phyloP scores from a whole-genome alignment of 2,329 filamentous ascomycete species.

The Plectosphaerella sp. region DNA sequence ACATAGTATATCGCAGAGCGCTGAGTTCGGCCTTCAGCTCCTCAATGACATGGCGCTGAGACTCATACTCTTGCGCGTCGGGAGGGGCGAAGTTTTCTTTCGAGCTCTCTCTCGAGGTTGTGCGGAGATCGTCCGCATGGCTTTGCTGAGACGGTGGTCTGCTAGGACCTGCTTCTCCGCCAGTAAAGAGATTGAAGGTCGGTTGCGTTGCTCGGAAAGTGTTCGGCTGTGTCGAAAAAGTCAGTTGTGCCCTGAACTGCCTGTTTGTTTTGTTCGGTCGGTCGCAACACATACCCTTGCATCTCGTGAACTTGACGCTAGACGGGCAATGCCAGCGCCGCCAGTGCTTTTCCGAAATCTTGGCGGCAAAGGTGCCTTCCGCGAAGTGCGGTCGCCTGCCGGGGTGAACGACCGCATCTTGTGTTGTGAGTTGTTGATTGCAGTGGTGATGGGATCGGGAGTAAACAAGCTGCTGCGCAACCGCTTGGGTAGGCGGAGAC shows the following conservation, averaged over 20 bases:
- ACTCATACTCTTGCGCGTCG: conserved; percentile 56
- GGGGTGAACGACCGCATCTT: conserved; percentile 20
- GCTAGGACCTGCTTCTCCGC: conserved; percentile 35
- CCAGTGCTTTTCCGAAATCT: conserved; percentile 31
- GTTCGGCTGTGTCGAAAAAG: conserved; percentile 30
- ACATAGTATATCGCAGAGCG: conserved; percentile 80
- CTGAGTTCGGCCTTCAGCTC: conserved; percentile 87
- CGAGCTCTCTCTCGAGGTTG: conserved; percentile 51
- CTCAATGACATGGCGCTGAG: conserved; percentile 57
- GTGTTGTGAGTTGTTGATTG: conserved; percentile 14
- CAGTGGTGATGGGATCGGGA: conserved; percentile 8
- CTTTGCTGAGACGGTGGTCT: conserved; percentile 37
- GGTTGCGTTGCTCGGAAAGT: conserved; percentile 49
- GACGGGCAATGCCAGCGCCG: conserved; percentile 28
- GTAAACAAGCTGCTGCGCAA: neutral
- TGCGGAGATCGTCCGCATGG: conserved; percentile 34
- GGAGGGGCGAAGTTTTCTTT: conserved; percentile 57
- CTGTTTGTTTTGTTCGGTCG: conserved; percentile 12
- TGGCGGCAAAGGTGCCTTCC: conserved; percentile 22
- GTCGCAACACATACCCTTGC: conserved; percentile 28
- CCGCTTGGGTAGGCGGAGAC: conserved; percentile 2
- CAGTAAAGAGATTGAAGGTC: conserved; percentile 56
- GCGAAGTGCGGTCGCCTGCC: conserved; percentile 20
- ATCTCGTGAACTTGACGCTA: conserved; percentile 28
- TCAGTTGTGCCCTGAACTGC: neutral